These are phyloP conservation scores for Syzygium syzygioides DNA, from an alignment of 441 rosid genomes.

Conservation along the genomic window DNA sequence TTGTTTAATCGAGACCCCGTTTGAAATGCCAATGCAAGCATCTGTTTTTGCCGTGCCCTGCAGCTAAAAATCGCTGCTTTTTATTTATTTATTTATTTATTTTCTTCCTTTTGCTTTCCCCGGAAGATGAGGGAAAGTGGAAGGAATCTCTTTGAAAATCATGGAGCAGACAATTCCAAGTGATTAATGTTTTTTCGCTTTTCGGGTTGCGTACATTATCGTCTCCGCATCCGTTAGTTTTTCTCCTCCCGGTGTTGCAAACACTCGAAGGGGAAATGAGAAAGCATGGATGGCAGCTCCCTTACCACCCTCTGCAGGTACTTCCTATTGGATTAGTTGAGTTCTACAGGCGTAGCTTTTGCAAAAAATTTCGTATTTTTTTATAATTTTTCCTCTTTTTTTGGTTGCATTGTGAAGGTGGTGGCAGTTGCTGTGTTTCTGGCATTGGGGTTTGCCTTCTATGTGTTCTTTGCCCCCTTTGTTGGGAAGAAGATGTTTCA, in stretches of 20 bases:
- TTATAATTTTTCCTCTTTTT: background rate
- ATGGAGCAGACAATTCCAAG: background rate
- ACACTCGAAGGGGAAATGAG: constrained; percentile 51
- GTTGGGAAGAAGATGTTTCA: constrained; percentile 80
- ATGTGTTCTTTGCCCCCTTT: constrained; percentile 98
- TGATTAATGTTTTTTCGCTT: constrained; percentile 4
- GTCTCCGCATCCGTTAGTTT: background rate
- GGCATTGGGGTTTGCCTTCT: constrained; percentile 97
- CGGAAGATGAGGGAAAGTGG: constrained; percentile 44
- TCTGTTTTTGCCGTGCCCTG: background rate
- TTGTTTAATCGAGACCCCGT: constrained; percentile 27
- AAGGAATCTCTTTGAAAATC: constrained; percentile 8
- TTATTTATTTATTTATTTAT: constrained; percentile 3
- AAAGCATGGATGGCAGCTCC: constrained; percentile 99
- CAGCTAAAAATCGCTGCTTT: constrained; percentile 20
- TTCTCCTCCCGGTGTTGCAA: constrained; percentile 17
- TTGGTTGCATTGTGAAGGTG: constrained; percentile 44
- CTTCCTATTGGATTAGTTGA: background rate
- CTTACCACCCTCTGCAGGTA: constrained; percentile 98
- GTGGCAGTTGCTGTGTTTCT: constrained; percentile 98
- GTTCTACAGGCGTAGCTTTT: background rate
- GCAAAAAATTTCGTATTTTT: background rate
- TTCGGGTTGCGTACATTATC: constrained; percentile 6
- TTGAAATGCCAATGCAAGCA: constrained; percentile 15
- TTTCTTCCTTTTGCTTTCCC: background rate